Conservation (phyloP, 805 yeast species). For the Priceomyces melissophilus region DNA sequence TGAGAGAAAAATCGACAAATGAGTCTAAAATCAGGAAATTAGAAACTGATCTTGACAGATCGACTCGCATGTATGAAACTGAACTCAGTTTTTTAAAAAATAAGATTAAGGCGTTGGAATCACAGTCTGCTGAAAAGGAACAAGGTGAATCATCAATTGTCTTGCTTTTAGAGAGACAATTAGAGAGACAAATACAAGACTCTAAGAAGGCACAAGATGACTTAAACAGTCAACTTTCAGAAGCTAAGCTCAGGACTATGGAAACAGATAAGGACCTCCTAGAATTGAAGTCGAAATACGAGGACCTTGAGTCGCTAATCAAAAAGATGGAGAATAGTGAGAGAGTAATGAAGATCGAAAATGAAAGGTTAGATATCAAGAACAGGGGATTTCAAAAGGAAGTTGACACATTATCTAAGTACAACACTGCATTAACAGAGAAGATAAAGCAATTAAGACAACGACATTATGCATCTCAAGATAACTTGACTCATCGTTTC, state of each 20-base stretch:
- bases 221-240: slow-evolving; percentile 17
- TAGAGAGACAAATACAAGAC: slow-evolving; percentile 18
- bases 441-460: slow-evolving; percentile 22
- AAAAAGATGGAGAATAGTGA: slow-evolving; percentile 29
- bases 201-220: slow-evolving; percentile 24
- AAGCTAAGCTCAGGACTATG: slow-evolving; percentile 18
- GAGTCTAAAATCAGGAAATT: slow-evolving; percentile 37
- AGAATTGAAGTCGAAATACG: slow-evolving; percentile 10
- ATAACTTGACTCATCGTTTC: slow-evolving; percentile 17
- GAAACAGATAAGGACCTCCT: slow-evolving; percentile 12
- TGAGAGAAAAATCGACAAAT: slow-evolving; percentile 32
- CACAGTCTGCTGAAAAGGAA: slow-evolving; percentile 5
- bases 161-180: slow-evolving; percentile 29
- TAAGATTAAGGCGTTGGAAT: slow-evolving; percentile 11
- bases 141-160: slow-evolving; percentile 14
- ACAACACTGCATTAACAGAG: slow-evolving; percentile 27
- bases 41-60: slow-evolving; percentile 35
- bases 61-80: slow-evolving; percentile 31
- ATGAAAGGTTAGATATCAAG: slow-evolving; percentile 25
- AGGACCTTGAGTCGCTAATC: slow-evolving; percentile 16
- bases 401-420: slow-evolving; percentile 23
- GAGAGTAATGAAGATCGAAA: slow-evolving; percentile 25
- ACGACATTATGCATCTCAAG: slow-evolving; percentile 27
- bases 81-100: slow-evolving; percentile 33
- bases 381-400: slow-evolving; percentile 27